Evolutionary conservation across 2,329 filamentous ascomycete species (phyloP).

Genomic region (Fusarium sp.): DNA sequence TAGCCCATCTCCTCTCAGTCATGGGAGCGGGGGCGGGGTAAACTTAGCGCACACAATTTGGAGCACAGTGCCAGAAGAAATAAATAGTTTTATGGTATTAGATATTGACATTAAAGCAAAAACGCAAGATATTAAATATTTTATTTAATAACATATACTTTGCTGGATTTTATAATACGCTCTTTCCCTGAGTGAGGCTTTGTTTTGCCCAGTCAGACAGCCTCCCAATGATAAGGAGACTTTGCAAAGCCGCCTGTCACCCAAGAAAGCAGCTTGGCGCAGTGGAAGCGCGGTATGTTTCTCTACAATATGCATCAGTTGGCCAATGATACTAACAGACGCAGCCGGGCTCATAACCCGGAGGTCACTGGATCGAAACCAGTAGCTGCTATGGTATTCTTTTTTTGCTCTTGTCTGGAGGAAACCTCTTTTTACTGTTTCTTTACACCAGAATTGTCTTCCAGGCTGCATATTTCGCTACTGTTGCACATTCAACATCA

Average conservation of each 20-base stretch:
- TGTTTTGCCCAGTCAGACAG: not conserved
- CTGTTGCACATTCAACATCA: not conserved
- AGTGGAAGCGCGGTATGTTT: conserved; percentile 29
- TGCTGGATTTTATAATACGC: no score
- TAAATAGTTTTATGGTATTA: no score
- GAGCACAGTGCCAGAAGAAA: not conserved
- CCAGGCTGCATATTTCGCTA: not conserved
- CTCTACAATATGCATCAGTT: no score
- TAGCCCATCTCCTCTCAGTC: not conserved
- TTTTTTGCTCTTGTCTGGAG: not conserved
- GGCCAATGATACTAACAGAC: no score
- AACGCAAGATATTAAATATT: not conserved
- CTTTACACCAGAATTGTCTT: not conserved
- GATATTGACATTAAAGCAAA: not conserved
- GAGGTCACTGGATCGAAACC: conserved; percentile 27
- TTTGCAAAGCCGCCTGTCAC: not conserved
- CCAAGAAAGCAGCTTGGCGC: conserved; percentile 26
- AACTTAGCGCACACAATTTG: not conserved
- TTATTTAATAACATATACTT: no score
- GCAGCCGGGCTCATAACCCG: conserved; percentile 36
- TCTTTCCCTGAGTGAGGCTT: not conserved
- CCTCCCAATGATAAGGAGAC: not conserved
- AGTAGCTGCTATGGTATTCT: conserved; percentile 7
- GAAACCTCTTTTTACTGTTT: not conserved
- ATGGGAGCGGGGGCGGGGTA: not conserved